A percentile compares a stretch with the other conserved stretches of the same genome.
Conservation (phyloP, 2,329 filamentous ascomycete genomes). For the Aspergillus nomiae region DNA sequence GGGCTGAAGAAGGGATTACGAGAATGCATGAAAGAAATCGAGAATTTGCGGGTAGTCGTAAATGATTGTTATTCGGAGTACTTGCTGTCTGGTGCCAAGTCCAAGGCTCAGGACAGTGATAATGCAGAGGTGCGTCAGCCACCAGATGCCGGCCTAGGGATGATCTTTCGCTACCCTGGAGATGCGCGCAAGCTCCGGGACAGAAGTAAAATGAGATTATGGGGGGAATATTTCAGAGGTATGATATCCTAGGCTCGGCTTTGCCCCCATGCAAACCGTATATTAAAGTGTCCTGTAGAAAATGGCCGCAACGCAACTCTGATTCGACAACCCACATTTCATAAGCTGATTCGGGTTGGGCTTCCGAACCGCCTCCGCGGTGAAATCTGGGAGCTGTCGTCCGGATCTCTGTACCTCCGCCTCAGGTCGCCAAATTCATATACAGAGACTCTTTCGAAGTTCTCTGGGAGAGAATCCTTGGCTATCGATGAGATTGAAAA, state of each 20-base stretch:
- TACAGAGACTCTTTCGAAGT: slow-evolving; percentile 79
- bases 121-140: slow-evolving; percentile 52
- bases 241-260: slow-evolving; percentile 12
- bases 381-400: slow-evolving; percentile 94
- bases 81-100: slow-evolving; percentile 54
- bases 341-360: slow-evolving; percentile 94
- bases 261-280: slow-evolving; percentile 1
- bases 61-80: slow-evolving; percentile 91
- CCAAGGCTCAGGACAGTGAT: slow-evolving; percentile 55
- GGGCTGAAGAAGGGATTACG: slow-evolving; percentile 87
- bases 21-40: slow-evolving; percentile 83
- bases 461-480: slow-evolving; percentile 81
- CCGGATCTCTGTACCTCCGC: slow-evolving; percentile 84
- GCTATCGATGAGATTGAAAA: slow-evolving; percentile 99
- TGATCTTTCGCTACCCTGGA: slow-evolving; percentile 91
- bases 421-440: slow-evolving; percentile 85
- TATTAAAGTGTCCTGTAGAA: slow-evolving; percentile 52
- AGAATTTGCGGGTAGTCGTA: slow-evolving; percentile 77
- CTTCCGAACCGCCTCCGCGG: slow-evolving; percentile 89
- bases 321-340: slow-evolving; percentile 93
- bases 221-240: slow-evolving; percentile 87
- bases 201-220: slow-evolving; percentile 93
- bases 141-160: slow-evolving; percentile 91
- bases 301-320: slow-evolving; percentile 92
- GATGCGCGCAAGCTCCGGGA: slow-evolving; percentile 93